These are phyloP conservation scores for Podospora didyma DNA, from an alignment of 495 filamentous ascomycete genomes.

Conservation along the genomic window DNA sequence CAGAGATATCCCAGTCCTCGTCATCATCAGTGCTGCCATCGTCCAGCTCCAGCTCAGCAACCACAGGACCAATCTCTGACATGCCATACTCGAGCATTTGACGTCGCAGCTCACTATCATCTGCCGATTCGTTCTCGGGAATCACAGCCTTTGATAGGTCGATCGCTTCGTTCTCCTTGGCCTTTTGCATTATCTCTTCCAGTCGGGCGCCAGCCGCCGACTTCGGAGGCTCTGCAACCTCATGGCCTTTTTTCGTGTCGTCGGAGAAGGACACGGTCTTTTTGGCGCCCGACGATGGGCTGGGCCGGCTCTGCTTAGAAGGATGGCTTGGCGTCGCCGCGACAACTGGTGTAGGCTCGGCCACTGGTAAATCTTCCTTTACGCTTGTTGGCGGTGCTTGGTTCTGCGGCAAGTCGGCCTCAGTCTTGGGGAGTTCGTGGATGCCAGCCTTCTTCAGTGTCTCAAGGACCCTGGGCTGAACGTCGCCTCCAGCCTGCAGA, in stretches of 20 bases:
- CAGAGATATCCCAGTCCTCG: conserved; percentile 47
- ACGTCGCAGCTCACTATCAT: conserved; percentile 75
- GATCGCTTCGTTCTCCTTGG: conserved; percentile 38
- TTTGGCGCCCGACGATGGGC: conserved; percentile 12
- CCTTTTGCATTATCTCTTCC: conserved; percentile 47
- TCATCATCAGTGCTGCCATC: conserved; percentile 59
- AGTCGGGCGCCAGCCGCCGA: conserved; percentile 38
- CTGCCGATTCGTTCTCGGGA: conserved; percentile 64
- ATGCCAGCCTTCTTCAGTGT: conserved; percentile 65
- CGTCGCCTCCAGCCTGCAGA: conserved; percentile 56
- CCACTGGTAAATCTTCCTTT: not conserved
- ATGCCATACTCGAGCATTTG: conserved; percentile 92
- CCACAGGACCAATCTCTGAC: conserved; percentile 78
- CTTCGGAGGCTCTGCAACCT: conserved; percentile 24
- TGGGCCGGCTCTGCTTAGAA: not conserved
- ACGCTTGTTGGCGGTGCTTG: not conserved
- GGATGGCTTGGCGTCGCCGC: not conserved
- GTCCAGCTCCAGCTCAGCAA: conserved; percentile 88
- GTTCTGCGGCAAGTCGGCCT: conserved; percentile 9
- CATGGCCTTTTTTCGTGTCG: conserved; percentile 49
- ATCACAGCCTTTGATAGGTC: conserved; percentile 39
- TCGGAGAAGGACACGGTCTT: conserved; percentile 50
- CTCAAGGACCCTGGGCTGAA: conserved; percentile 59
- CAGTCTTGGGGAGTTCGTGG: conserved; percentile 13
- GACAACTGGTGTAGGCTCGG: not conserved